phyloP scores from a whole-genome alignment of 176 grass and related monocot species.

The sorghum (Sorghum bicolor) region DNA sequence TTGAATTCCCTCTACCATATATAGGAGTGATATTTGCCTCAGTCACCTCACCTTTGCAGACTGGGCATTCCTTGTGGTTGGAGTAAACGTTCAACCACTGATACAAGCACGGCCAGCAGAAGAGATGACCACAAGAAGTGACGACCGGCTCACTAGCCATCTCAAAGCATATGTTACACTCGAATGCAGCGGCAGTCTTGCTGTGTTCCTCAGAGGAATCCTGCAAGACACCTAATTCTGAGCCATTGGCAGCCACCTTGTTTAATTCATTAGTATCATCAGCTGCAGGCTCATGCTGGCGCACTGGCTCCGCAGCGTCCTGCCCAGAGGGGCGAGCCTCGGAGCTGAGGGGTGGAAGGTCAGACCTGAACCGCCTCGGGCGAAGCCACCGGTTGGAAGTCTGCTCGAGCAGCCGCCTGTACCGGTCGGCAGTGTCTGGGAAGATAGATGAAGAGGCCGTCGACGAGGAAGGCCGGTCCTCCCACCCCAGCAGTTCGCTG shows the following conservation, averaged over 20 bases:
- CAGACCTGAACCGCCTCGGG: constrained; percentile 70
- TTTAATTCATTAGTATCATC: constrained; percentile 36
- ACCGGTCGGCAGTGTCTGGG: constrained; percentile 31
- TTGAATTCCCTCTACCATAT: constrained; percentile 75
- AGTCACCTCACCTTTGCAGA: constrained; percentile 95
- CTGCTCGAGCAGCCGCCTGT: constrained; percentile 63
- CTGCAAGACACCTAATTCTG: constrained; percentile 42
- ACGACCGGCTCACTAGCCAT: constrained; percentile 93
- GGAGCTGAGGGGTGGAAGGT: constrained; percentile 43
- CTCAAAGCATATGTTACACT: constrained; percentile 96
- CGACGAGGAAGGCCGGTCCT: constrained; percentile 59
- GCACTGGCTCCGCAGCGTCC: constrained; percentile 21
- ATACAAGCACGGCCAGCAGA: constrained; percentile 97
- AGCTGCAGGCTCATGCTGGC: constrained; percentile 32
- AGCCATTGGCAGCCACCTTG: constrained; percentile 37
- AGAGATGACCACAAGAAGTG: constrained; percentile 95
- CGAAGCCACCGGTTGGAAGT: constrained; percentile 49
- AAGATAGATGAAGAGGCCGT: constrained; percentile 46
- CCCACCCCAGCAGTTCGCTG: constrained; percentile 37
- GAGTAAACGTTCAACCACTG: constrained; percentile 94
- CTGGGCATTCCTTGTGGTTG: constrained; percentile 90
- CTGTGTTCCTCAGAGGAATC: constrained; percentile 38
- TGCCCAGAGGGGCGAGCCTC: constrained; percentile 38
- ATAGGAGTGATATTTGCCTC: constrained; percentile 83
- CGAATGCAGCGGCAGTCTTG: constrained; percentile 66